phyloP scores from a whole-genome alignment of 345 rosid genomes.

The Syzygium grande region DNA sequence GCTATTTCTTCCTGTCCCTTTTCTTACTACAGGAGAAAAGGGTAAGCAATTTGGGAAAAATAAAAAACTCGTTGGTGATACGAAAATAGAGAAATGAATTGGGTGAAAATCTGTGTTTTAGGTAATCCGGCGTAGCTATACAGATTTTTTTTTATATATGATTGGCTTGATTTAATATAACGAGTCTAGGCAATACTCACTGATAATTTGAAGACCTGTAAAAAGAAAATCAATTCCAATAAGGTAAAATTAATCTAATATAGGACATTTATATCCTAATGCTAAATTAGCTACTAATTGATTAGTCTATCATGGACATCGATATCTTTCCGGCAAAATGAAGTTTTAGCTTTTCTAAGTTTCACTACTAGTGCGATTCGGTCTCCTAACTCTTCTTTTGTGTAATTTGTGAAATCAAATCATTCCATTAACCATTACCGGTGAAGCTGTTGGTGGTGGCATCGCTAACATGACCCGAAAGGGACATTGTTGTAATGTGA shows the following conservation, averaged over 20 bases:
- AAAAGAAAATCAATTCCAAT: neutral
- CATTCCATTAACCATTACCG: too few species aligned
- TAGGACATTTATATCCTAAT: neutral
- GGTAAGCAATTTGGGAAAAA: neutral
- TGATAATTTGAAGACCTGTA: neutral
- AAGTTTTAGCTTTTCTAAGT: too few species aligned
- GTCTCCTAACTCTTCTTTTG: too few species aligned
- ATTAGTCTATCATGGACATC: too few species aligned
- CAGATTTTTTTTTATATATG: neutral
- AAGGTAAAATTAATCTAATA: neutral
- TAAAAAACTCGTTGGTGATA: neutral
- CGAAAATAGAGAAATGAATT: neutral
- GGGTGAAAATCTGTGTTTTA: neutral
- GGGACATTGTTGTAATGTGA: neutral
- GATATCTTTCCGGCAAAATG: too few species aligned
- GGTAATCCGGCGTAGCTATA: neutral
- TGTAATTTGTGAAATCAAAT: too few species aligned
- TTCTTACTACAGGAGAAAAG: neutral
- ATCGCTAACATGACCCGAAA: neutral
- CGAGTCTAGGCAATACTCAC: neutral
- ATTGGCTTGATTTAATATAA: neutral
- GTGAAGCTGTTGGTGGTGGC: too few species aligned
- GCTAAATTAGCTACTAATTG: neutral
- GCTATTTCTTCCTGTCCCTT: neutral
- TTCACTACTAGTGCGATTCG: too few species aligned